These are phyloP conservation scores for Trichaptum fuscoviolaceum DNA, from an alignment of 768 basidiomycete species.

Conservation along the genomic window DNA sequence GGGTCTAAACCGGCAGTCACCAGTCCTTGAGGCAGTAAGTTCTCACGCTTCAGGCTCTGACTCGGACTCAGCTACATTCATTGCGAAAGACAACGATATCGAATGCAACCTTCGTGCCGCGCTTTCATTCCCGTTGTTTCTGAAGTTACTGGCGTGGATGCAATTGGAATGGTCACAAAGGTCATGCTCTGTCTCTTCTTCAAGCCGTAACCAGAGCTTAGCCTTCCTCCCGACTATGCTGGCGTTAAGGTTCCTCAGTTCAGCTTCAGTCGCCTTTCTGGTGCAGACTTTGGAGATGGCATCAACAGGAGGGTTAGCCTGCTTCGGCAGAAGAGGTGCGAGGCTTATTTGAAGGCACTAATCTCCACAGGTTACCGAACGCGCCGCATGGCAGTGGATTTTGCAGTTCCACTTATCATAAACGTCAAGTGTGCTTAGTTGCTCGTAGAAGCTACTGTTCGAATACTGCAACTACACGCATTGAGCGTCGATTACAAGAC, in stretches of 20 bases:
- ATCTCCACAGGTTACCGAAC: slow-evolving; percentile 96
- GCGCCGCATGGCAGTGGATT: slow-evolving; percentile 98
- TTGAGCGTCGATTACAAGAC: slow-evolving; percentile 90
- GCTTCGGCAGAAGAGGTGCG: slow-evolving; percentile 98
- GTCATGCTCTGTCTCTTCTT: slow-evolving; percentile 93
- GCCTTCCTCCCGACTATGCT: slow-evolving; percentile 88
- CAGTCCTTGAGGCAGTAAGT: neutral
- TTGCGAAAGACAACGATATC: too few relatives aligned
- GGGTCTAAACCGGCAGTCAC: neutral
- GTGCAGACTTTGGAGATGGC: slow-evolving; percentile 99
- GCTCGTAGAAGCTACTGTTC: slow-evolving; percentile 86
- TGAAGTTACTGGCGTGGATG: slow-evolving; percentile 95
- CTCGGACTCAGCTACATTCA: neutral
- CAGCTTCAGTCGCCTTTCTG: slow-evolving; percentile 93
- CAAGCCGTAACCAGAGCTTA: slow-evolving; percentile 83
- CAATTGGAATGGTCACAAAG: slow-evolving; percentile 98
- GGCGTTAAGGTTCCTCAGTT: slow-evolving; percentile 99
- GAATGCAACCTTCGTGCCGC: too few relatives aligned
- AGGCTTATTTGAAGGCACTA: slow-evolving; percentile 95
- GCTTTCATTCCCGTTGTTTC: slow-evolving; percentile 62
- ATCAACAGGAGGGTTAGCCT: slow-evolving; percentile 98
- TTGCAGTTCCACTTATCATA: slow-evolving; percentile 93
- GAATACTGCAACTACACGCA: slow-evolving; percentile 87
- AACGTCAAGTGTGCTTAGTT: slow-evolving; percentile 99
- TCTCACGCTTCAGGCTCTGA: neutral